Base-by-base conservation (phyloP, 1,284 basidiomycete species). In the Marasmius oreades region DNA sequence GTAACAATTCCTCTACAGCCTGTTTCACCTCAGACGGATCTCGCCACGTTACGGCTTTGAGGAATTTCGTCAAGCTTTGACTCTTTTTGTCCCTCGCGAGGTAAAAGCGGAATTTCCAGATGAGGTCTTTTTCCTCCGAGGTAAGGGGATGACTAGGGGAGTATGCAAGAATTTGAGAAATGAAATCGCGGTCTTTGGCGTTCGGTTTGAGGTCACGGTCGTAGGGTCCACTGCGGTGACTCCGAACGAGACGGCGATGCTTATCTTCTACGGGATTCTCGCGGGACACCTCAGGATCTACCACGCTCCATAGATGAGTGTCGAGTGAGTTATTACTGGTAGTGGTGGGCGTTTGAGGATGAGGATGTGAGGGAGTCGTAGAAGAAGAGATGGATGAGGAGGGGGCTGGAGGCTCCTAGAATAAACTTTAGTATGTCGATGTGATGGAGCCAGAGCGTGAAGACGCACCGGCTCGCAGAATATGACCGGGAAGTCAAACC, bases 51-150 rank as follows among this genome's bases (percentile, higher is more conserved):
- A 99, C 97, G 28, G 94, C 95, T 72, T 96, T 98, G 58, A 99
- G 80, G 73, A 99, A 99, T 71, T 99, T 99, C 33, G 96, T 99
- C 26, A 99, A 79, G 2, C 92, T 42, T 42, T 42, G 16, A 20
- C 39, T 93, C 18, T 90, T 84, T 69, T 93, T 93, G 69, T 95
- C 92, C 26, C 93, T 78, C 0, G 90, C 86, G 14, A 99, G 84
- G 63, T 98, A 99, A 74, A 98, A 99, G 10, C 97, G 86, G 80
- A 97, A 99, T 68, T 97, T 95, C 97, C 97, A 99, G 23, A 99
- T 87, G 16, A 96, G 73, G 63, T 99, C 96, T 69, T 96, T 97
- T 73, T 99, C 96, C 64, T 95, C 89, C 0, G 93, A 87, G 1
- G 85, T 92, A 4, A 99, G 80, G 8, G 84, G 80, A 58, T 92